Evolutionary conservation across 2,329 filamentous ascomycete species (phyloP).

Genomic region (Dothistroma pini): DNA sequence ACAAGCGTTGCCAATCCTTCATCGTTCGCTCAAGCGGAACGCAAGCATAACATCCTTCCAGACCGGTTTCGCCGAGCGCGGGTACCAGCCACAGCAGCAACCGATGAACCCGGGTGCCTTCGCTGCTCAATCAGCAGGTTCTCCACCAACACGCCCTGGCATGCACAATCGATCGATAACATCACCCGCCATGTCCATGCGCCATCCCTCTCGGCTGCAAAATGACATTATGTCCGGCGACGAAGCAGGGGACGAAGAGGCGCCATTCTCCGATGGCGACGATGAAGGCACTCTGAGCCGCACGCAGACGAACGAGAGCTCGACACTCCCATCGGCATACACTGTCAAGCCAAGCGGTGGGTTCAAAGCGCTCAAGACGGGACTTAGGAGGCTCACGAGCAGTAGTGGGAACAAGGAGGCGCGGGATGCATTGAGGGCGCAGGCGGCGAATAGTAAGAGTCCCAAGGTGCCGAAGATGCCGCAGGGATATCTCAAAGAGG

Average conservation of each 20-base stretch:
- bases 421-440: constrained; percentile 38
- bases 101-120: constrained; percentile 57
- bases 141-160: constrained; percentile 52
- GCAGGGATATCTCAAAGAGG: constrained; percentile 34
- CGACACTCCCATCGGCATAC: constrained; percentile 17
- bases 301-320: constrained; percentile 30
- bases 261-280: constrained; percentile 77
- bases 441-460: constrained; percentile 36
- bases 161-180: constrained; percentile 82
- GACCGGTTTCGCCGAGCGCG: constrained; percentile 76
- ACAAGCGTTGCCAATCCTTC: constrained; percentile 83
- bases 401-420: constrained; percentile 41
- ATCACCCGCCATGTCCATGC: constrained; percentile 60
- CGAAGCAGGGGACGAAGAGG: constrained; percentile 58
- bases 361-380: constrained; percentile 48
- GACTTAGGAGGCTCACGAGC: constrained; percentile 61
- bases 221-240: constrained; percentile 69
- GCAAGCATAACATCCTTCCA: constrained; percentile 75
- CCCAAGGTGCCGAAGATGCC: constrained; percentile 50
- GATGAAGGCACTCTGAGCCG: constrained; percentile 54
- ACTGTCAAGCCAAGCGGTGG: constrained; percentile 36
- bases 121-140: constrained; percentile 29
- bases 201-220: constrained; percentile 48
- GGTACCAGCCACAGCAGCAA: constrained; percentile 51
- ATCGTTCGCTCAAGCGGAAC: constrained; percentile 71